Conservation (phyloP, 345 rosid genomes). For the sweet orange (Citrus sinensis) region DVS_A1.0 CM039167.1:25655001-25655500, state of each 20-base stretch:
- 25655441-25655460: background rate
- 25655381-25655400: background rate
- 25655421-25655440: background rate
- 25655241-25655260: constrained; percentile 1
- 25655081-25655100: background rate
- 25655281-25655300: background rate
- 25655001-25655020: too few relatives aligned
- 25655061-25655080: background rate
- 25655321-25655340: background rate
- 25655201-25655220: constrained; percentile 7
- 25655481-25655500: background rate
- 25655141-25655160: background rate
- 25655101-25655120: background rate
- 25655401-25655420: background rate
- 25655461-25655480: background rate
- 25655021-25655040: too few relatives aligned
- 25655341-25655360: background rate
- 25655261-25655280: constrained; percentile 1
- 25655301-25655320: constrained; percentile 6
- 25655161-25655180: constrained; percentile 9
- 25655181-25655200: constrained; percentile 6
- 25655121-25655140: background rate
- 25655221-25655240: background rate
- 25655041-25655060: background rate
- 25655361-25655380: background rate